Conservation (phyloP, 805 yeast species). For the Komagataella populi region DNA sequence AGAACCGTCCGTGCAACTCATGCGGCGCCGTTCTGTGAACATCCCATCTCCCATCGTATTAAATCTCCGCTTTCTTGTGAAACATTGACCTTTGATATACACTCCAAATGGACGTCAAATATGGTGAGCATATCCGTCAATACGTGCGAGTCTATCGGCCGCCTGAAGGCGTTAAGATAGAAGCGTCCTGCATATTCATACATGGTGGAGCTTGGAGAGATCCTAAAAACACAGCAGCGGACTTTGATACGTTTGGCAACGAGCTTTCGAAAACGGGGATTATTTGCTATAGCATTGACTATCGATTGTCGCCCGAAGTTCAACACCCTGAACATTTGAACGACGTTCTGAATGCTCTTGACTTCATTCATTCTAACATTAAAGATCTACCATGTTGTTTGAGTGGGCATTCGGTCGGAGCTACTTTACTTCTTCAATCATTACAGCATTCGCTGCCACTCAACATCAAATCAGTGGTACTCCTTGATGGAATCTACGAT, state of each 20-base stretch:
- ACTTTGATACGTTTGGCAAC: slow-evolving; percentile 25
- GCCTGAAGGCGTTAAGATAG: not conserved
- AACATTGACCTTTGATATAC: not conserved
- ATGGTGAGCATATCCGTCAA: slow-evolving; percentile 12
- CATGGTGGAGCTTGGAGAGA: slow-evolving; percentile 94
- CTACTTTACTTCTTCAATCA: slow-evolving; percentile 43
- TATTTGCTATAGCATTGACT: slow-evolving; percentile 33
- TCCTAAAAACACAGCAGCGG: slow-evolving; percentile 42
- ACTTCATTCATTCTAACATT: slow-evolving; percentile 7
- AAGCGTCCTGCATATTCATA: slow-evolving; percentile 27
- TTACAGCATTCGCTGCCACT: not conserved
- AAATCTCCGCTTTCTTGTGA: not conserved
- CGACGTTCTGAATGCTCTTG: slow-evolving; percentile 38
- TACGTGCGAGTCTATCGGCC: not conserved
- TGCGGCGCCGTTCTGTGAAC: too few species aligned
- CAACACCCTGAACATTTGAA: slow-evolving; percentile 47
- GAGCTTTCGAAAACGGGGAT: slow-evolving; percentile 9
- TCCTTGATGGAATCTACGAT: slow-evolving; percentile 65
- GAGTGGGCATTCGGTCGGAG: slow-evolving; percentile 78
- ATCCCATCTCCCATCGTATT: not conserved
- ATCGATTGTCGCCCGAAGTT: slow-evolving; percentile 50
- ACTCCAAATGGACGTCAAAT: not conserved
- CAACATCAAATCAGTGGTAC: slow-evolving; percentile 14
- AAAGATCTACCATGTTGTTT: slow-evolving; percentile 16
- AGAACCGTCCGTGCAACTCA: not conserved